Evolutionary conservation across 2,329 filamentous ascomycete species (phyloP), one percentile per base, ranked within the genome.

Genomic region (Cordyceps tenuipes): DNA sequence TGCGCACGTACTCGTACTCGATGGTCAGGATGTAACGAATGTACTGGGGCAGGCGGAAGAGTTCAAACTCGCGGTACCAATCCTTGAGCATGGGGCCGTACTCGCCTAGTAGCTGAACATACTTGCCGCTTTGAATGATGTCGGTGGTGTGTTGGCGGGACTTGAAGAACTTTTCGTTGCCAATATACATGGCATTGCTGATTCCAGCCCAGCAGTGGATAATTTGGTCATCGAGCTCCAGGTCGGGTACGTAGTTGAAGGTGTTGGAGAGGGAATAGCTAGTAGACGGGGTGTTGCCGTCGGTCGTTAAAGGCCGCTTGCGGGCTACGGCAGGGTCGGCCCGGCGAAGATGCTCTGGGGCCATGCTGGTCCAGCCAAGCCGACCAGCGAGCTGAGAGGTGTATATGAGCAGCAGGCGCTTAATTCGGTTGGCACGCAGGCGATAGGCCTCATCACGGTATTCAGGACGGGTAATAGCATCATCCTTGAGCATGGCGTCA

Each of bases 131-230:
- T 68, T 91, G 87, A 70, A 97, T 95, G 66, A 97, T 85, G 49
- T 91, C 87, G 10, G 90, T 90, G 0, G 94, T 97, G 70, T 92
- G 88, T 64, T 93, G 87, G 61, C 90, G 87, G 17, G 91, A 95
- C 31, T 87, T 84, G 73, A 97, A 99, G 4, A 99, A 79, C 65
- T 88, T 85, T 68, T 95, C 86, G 68, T 97, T 97, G 57, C 90
- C 91, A 65, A 88, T 81, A 67, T 96, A 89, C 88, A 97, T 96
- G 63, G 93, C 85, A 66, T 91, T 89, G 64, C 91, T 96, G 67
- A 99, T 91, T 36, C 91, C 90, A 5, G 92, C 87, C 94, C 94
- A 99, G 71, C 91, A 95, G 72, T 96, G 89, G 58, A 87, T 87
- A 63, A 87, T 85, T 69, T 86, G 84, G 63, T 87, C 84, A 67